Evolutionary conservation across 345 rosid species (phyloP).

Genomic region (Camelina hispida): DNA sequence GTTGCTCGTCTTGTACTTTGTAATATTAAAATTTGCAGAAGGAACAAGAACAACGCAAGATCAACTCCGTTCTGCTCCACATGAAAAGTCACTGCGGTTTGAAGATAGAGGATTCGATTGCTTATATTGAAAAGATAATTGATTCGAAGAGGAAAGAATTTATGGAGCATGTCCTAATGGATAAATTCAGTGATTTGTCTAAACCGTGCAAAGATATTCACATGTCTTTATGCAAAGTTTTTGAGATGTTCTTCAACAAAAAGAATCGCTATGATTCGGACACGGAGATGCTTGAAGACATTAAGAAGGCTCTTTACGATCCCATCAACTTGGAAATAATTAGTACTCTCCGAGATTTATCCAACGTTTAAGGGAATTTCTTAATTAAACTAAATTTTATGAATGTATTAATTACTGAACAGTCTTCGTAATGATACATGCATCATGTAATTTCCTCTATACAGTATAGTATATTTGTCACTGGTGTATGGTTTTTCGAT

Average conservation of each 20-base stretch:
- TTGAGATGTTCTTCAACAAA: conserved; percentile 56
- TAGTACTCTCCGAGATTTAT: not conserved
- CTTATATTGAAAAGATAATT: conserved; percentile 39
- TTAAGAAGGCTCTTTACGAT: conserved; percentile 56
- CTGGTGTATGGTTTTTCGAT: not conserved
- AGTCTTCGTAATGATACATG: not conserved
- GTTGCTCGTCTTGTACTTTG: conserved; percentile 8
- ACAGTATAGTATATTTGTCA: not conserved
- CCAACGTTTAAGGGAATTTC: not conserved
- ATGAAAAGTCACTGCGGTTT: conserved; percentile 40
- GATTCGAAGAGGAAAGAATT: conserved; percentile 47
- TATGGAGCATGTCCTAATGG: conserved; percentile 49
- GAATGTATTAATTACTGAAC: not conserved
- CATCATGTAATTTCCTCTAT: not conserved
- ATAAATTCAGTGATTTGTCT: conserved; percentile 42
- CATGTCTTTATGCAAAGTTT: conserved; percentile 47
- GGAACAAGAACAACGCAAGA: conserved; percentile 53
- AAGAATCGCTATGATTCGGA: conserved; percentile 53
- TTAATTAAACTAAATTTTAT: not conserved
- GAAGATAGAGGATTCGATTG: conserved; percentile 50
- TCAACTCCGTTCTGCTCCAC: conserved; percentile 51
- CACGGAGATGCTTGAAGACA: conserved; percentile 51
- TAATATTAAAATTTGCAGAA: conserved; percentile 40
- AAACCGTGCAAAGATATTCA: conserved; percentile 52
- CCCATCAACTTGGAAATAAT: conserved; percentile 38